Base-by-base conservation (phyloP, 2,329 filamentous ascomycete species). In the Fusarium sp. region DNA sequence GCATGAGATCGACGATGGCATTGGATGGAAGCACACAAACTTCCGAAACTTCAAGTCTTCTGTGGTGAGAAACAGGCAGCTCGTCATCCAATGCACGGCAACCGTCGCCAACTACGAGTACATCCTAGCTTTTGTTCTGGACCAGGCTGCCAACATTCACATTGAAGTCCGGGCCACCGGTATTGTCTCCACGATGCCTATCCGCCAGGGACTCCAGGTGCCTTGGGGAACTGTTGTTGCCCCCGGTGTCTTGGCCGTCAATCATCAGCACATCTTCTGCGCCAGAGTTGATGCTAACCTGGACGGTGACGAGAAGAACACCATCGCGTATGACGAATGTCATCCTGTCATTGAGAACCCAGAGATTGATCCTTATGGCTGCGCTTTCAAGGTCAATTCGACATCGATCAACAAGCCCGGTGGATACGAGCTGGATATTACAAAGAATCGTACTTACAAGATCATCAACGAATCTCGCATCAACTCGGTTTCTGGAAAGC, bases 51-150 rank as follows among this genome's bases (percentile, higher is more conserved):
- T 83, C 15, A 82, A 86, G 9, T 87, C 88, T 1, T 86, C 88
- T 2, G 87, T 91, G 0, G 85, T 85, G 2, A 83, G 90, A 7
- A 81, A 83, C 57, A 83, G 90, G 4, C 85, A 90, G 72, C 81
- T 92, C 5, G 88, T 92, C 0, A 78, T 92, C 5, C 90, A 92
- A 74, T 90, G 86, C 73, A 89, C 92, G 76, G 87, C 89, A 71
- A 92, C 90, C 0, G 82, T 91, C 1, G 87, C 86, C 31, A 92
- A 92, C 79, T 92, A 92, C 80, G 90, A 92, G 74, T 92, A 86
- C 68, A 79, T 84, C 3, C 82, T 86, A 51, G 78, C 80, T 36
- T 86, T 80, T 64, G 82, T 82, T 65, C 85, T 92, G 54, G 85
- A 90, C 69, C 87, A 89, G 46, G 84, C 87, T 2, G 91, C 87